A percentile compares a stretch with the other conserved stretches of the same genome.
Conservation (phyloP, 148 eudicot genomes). For the Persicaria tinctoria region DNA sequence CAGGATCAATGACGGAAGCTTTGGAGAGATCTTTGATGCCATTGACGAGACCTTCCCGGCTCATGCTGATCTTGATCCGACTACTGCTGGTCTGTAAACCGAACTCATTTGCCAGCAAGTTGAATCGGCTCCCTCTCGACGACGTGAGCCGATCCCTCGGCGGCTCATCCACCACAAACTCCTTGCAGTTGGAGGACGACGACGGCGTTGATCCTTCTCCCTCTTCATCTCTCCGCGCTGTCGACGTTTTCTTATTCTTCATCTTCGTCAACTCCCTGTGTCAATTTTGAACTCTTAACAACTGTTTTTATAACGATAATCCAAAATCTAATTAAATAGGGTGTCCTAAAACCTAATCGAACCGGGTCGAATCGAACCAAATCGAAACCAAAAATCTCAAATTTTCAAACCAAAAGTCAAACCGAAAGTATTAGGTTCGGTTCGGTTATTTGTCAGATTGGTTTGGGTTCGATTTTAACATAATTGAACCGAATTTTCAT, state of each 20-base stretch:
- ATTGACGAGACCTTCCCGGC: constrained; percentile 32
- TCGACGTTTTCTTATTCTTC: constrained; percentile 18
- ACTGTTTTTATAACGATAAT: too few species aligned
- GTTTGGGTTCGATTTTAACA: too few species aligned
- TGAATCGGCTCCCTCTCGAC: constrained; percentile 38
- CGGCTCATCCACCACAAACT: constrained; percentile 36
- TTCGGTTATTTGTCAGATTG: too few species aligned
- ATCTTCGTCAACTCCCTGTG: constrained; percentile 16
- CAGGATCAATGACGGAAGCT: constrained; percentile 43
- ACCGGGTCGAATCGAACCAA: too few species aligned
- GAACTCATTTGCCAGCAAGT: constrained; percentile 37
- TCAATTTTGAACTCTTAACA: too few species aligned
- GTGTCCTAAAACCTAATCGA: too few species aligned
- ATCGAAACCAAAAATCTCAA: too few species aligned
- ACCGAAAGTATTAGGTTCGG: too few species aligned
- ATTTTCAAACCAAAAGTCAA: too few species aligned
- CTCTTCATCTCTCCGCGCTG: constrained; percentile 1
- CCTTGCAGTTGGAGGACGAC: constrained; percentile 19
- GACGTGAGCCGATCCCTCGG: constrained; percentile 27
- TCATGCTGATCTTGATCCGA: constrained; percentile 13
- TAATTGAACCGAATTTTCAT: too few species aligned
- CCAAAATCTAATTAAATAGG: too few species aligned
- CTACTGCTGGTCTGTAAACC: constrained; percentile 7
- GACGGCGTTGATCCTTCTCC: constrained; percentile 3
- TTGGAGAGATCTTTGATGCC: constrained; percentile 41